phyloP scores from a whole-genome alignment of 352 stramenopile genomes.

The Phytophthora boehmeriae region DNA sequence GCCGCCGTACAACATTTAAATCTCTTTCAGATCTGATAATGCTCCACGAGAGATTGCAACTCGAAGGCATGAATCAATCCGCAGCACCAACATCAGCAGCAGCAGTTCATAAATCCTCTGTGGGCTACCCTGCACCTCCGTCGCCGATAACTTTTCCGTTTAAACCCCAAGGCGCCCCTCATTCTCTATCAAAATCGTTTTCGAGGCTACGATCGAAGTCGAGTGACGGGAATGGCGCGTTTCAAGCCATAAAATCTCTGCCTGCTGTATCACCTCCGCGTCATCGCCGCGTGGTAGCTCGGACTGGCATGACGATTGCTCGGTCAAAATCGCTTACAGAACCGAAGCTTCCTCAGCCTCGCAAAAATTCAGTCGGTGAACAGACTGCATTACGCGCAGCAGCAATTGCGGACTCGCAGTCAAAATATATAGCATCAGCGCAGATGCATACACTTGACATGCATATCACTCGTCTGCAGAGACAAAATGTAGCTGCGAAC shows the following conservation, averaged over 20 bases:
- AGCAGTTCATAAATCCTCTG: background rate
- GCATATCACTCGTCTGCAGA: constrained; percentile 37
- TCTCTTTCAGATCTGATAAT: constrained; percentile 20
- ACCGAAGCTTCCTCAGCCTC: background rate
- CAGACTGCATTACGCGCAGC: constrained; percentile 35
- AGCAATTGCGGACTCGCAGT: constrained; percentile 24
- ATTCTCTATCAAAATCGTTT: constrained; percentile 6
- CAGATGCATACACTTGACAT: constrained; percentile 21
- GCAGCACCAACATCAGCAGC: background rate
- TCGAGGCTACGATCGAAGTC: background rate
- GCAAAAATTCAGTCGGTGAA: constrained; percentile 12
- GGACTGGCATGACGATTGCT: background rate
- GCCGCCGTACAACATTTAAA: constrained; percentile 41
- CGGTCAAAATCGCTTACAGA: constrained; percentile 1
- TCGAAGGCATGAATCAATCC: background rate
- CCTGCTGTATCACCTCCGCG: constrained; percentile 19
- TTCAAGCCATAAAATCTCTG: constrained; percentile 7
- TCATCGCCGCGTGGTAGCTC: constrained; percentile 18
- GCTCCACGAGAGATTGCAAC: constrained; percentile 21
- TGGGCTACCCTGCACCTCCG: no score
- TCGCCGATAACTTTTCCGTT: background rate
- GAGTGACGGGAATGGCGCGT: background rate
- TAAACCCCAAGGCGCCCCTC: constrained; percentile 1
- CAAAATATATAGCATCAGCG: constrained; percentile 5
- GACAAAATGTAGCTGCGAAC: constrained; percentile 3